Evolutionary conservation across 768 basidiomycete genomes (phyloP).

Genomic region (Mycena chlorophos): DNA sequence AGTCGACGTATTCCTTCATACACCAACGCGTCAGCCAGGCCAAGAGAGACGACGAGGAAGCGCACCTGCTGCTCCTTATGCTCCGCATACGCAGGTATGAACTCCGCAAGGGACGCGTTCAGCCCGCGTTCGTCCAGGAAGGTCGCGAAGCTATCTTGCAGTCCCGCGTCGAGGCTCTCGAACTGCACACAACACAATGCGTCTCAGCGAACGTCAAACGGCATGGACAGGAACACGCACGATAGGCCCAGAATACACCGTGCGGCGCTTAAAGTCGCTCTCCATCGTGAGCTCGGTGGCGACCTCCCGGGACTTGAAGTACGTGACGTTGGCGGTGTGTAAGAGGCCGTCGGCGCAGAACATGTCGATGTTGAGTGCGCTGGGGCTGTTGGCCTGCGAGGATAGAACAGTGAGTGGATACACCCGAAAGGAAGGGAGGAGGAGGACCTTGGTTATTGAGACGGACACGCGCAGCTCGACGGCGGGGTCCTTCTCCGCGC

Average conservation of each 20-base stretch:
- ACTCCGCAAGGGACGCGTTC: slow-evolving; percentile 75
- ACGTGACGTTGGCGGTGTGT: slow-evolving; percentile 82
- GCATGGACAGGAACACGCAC: slow-evolving; percentile 35
- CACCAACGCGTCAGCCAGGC: slow-evolving; percentile 13
- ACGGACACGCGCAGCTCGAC: slow-evolving; percentile 80
- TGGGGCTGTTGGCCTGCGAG: slow-evolving; percentile 48
- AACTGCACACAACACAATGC: slow-evolving; percentile 50
- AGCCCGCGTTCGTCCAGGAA: slow-evolving; percentile 89
- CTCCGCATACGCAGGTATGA: slow-evolving; percentile 86
- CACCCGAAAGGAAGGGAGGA: neutral
- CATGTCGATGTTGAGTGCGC: slow-evolving; percentile 77
- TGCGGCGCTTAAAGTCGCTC: slow-evolving; percentile 90
- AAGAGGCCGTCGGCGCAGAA: slow-evolving; percentile 78
- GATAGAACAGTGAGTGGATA: neutral
- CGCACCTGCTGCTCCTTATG: slow-evolving; percentile 90
- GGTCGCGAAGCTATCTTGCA: slow-evolving; percentile 89
- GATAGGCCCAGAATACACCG: slow-evolving; percentile 88
- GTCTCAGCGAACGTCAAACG: neutral
- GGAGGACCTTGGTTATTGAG: slow-evolving; percentile 76
- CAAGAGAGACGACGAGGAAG: slow-evolving; percentile 10
- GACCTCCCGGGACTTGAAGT: slow-evolving; percentile 68
- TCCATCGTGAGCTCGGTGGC: slow-evolving; percentile 83
- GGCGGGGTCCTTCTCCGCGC: slow-evolving; percentile 40
- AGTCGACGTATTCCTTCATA: slow-evolving; percentile 83
- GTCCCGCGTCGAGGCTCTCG: slow-evolving; percentile 80